phyloP scores from a whole-genome alignment of 2,329 filamentous ascomycete species.

The Claviceps pazoutovae region DNA sequence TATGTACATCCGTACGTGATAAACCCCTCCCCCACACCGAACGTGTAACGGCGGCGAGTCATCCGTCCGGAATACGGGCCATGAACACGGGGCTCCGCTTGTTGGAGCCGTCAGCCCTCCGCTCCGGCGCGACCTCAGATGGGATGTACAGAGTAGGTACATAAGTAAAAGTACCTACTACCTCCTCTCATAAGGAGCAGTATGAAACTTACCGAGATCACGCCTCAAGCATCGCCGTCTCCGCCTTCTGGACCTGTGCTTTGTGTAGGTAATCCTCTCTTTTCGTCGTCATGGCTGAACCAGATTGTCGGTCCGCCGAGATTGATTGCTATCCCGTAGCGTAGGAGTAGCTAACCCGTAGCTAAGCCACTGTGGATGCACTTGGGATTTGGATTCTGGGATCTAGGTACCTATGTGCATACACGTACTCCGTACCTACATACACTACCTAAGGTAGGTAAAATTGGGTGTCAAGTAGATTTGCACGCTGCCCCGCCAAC shows the following conservation, averaged over 20 bases:
- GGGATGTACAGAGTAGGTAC: background rate
- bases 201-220: background rate
- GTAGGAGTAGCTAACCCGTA: background rate
- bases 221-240: conserved; percentile 4
- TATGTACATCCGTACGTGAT: too few species aligned
- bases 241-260: background rate
- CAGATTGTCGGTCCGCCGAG: background rate
- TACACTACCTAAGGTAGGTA: background rate
- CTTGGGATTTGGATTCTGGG: background rate
- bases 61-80: background rate
- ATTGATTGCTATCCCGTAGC: background rate
- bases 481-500: too few species aligned
- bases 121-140: conserved; percentile 2
- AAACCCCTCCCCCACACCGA: background rate
- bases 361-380: background rate
- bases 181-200: too few species aligned
- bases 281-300: background rate
- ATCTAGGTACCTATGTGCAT: too few species aligned
- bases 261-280: background rate
- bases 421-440: background rate
- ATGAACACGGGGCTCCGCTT: conserved; percentile 4
- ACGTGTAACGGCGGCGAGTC: background rate
- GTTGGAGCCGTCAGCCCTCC: background rate
- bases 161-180: too few species aligned
- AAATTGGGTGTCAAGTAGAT: too few species aligned